Conservation (phyloP, 2,329 filamentous ascomycete species). For the Sclerotinia glacialis region DNA sequence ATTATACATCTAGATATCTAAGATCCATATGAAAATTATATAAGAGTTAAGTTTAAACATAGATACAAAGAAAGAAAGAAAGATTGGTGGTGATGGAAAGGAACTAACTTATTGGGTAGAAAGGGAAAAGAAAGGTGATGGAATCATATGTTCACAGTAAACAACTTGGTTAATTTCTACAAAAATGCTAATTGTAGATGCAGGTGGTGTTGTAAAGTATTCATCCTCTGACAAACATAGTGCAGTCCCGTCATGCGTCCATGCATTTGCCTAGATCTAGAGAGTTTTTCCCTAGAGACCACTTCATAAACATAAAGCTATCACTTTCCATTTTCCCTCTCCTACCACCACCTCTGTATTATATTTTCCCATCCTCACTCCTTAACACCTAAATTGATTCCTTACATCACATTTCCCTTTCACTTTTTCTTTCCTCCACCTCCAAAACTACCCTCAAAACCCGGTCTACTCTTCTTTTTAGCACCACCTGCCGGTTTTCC, state of each 20-base stretch:
- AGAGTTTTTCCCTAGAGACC: neutral
- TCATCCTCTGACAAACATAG: neutral
- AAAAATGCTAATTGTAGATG: neutral
- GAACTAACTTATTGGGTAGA: too few species aligned
- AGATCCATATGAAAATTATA: too few species aligned
- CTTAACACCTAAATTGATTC: neutral
- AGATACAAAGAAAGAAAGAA: too few species aligned
- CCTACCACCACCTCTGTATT: neutral
- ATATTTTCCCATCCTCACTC: neutral
- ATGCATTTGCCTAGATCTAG: neutral
- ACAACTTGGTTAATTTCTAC: neutral
- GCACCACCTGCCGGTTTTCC: slow-evolving; percentile 53
- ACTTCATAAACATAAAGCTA: neutral
- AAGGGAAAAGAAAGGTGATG: too few species aligned
- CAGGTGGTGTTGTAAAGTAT: neutral
- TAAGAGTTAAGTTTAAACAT: too few species aligned
- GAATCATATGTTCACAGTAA: neutral
- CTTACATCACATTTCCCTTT: neutral
- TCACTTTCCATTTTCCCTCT: neutral
- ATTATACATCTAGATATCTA: too few species aligned
- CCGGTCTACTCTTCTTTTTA: slow-evolving; percentile 47
- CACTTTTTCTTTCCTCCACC: slow-evolving; percentile 31
- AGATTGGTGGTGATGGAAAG: too few species aligned
- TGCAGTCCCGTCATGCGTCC: neutral
- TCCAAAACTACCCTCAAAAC: slow-evolving; percentile 54